These are phyloP conservation scores for Hypoxylon sp. DNA, from an alignment of 2,329 filamentous ascomycete genomes.

Conservation along the genomic window DNA sequence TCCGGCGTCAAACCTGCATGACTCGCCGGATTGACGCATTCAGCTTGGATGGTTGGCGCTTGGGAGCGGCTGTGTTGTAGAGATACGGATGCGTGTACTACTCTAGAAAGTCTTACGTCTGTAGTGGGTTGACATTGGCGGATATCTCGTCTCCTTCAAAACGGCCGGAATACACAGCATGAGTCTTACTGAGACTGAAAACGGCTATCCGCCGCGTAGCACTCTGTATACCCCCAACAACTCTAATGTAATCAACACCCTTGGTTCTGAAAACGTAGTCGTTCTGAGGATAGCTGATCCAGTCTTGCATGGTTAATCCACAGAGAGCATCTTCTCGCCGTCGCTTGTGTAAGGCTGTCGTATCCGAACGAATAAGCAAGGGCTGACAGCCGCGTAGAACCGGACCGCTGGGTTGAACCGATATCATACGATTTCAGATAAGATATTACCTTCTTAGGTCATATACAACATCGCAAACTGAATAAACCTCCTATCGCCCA, in stretches of 20 bases:
- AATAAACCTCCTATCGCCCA: background rate
- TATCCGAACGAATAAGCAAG: background rate
- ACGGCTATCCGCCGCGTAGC: background rate
- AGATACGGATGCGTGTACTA: background rate
- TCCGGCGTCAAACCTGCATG: slow-evolving; percentile 23
- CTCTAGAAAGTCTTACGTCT: too few relatives aligned
- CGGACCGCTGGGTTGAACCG: background rate
- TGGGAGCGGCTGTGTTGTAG: background rate
- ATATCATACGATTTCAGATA: background rate
- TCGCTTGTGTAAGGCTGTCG: background rate
- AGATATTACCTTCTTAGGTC: background rate
- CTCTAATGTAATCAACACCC: background rate
- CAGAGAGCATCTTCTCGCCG: background rate
- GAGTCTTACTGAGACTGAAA: background rate
- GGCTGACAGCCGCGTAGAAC: background rate
- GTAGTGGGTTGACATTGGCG: background rate
- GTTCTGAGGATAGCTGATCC: background rate
- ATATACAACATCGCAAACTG: background rate
- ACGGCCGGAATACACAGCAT: background rate
- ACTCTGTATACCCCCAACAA: background rate
- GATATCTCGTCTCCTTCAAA: background rate
- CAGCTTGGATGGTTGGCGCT: slow-evolving; percentile 9
- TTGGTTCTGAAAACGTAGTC: background rate
- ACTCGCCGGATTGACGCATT: slow-evolving; percentile 7
- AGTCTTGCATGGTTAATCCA: background rate